Evolutionary conservation across 495 filamentous ascomycete species (phyloP).

Genomic region (Aspergillus olivimuriae): DNA sequence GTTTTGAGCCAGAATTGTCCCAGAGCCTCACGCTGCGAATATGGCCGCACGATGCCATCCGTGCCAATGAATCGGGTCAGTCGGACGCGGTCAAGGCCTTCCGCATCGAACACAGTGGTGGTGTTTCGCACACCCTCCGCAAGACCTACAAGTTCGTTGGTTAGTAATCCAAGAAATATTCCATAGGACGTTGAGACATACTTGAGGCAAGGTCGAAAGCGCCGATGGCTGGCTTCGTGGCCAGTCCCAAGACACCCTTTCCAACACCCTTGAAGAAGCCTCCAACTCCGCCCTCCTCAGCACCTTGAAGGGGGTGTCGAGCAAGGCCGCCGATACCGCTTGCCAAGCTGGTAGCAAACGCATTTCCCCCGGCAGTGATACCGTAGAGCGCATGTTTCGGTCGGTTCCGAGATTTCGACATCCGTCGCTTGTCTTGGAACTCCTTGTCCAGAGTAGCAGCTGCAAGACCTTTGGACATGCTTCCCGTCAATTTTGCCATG

Average conservation of each 20-base stretch:
- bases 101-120: conserved; percentile 92
- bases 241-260: conserved; percentile 85
- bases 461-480: conserved; percentile 91
- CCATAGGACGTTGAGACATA: conserved; percentile 16
- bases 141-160: conserved; percentile 50
- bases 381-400: conserved; percentile 96
- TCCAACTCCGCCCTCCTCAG: conserved; percentile 86
- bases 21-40: conserved; percentile 90
- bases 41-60: conserved; percentile 91
- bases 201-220: conserved; percentile 93
- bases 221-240: conserved; percentile 94
- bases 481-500: conserved; percentile 92
- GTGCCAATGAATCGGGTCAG: conserved; percentile 84
- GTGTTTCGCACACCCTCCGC: conserved; percentile 97
- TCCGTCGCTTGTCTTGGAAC: conserved; percentile 91
- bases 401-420: conserved; percentile 85
- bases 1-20: conserved; percentile 99
- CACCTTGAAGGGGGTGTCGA: conserved; percentile 87
- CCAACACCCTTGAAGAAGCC: conserved; percentile 98
- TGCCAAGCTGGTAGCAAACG: conserved; percentile 85
- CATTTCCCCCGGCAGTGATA: conserved; percentile 91
- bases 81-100: conserved; percentile 89
- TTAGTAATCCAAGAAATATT: neutral
- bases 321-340: conserved; percentile 90
- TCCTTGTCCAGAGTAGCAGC: conserved; percentile 97